Base-by-base conservation (phyloP, 1,284 basidiomycete genomes). In the Pascua sp. region DNA sequence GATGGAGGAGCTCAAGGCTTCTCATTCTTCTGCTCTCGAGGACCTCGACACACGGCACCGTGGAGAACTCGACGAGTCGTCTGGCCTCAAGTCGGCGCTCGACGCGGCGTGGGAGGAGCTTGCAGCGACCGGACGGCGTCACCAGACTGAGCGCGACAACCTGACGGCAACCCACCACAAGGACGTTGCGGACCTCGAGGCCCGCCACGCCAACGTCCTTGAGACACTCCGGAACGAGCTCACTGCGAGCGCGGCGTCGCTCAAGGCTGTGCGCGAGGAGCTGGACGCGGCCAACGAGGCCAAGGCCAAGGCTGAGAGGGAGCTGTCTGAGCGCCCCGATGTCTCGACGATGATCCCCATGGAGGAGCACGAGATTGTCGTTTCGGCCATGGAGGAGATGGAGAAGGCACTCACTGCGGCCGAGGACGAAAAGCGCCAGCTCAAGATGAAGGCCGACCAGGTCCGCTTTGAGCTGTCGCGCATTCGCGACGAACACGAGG, bases 401-500 rank as follows among this genome's bases (percentile, higher is more conserved):
- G 71, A 75, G 52, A 60, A 57, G 42, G 61, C 64, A 9, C 59
- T 76, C 8, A 62, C 65, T 7, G 44, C 59, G 9, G 60, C 56
- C 51, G 73, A 76, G 57, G 72, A 76, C 43, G 66, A 72, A 55
- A 68, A 71, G 45, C 67, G 70, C 16, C 70, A 73, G 53, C 62
- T 74, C 57, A 74, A 74, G 65, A 71, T 76, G 64, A 68, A 68
- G 53, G 69, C 70, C 11, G 72, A 76, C 61, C 71, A 73, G 62
- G 66, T 67, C 17, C 56, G 67, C 18, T 76, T 76, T 49, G 73
- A 76, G 59, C 60, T 75, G 5, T 72, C 70, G 4, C 61, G 67
- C 32, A 58, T 74, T 39, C 64, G 69, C 37, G 73, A 76, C 57
- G 69, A 74, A 52, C 65, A 66, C 56, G 65, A 69, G 41, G 49